Percentiles rank a stretch among this genome's conserved stretches.
These are phyloP conservation scores for Triticum urartu DNA, from an alignment of 176 grass and related monocot species.

Conservation along the genomic window DNA sequence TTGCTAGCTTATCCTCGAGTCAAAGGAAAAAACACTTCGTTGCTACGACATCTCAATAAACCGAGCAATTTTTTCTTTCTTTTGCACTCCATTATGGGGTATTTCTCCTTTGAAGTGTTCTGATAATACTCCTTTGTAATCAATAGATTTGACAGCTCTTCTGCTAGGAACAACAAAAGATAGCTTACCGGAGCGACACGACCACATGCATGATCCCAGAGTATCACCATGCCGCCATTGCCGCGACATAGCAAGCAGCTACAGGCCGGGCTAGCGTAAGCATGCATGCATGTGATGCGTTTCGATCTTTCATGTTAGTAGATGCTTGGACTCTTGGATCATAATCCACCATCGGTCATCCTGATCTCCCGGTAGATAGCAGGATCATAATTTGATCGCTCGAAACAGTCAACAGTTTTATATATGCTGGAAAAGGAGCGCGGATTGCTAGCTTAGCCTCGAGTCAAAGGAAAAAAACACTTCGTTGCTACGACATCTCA, in stretches of 20 bases:
- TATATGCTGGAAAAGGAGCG: background rate
- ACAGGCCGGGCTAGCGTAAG: background rate
- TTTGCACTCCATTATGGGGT: too few relatives aligned
- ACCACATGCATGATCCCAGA: too few relatives aligned
- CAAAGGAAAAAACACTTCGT: background rate
- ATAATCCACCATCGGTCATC: too few relatives aligned
- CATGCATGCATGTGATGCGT: background rate
- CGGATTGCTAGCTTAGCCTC: background rate
- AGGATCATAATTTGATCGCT: background rate
- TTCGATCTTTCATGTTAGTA: background rate
- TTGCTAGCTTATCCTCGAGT: background rate
- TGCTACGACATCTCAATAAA: too few relatives aligned
- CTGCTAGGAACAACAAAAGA: too few relatives aligned
- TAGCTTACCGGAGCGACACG: too few relatives aligned
- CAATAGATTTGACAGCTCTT: too few relatives aligned
- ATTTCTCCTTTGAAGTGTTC: too few relatives aligned
- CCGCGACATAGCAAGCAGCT: too few relatives aligned
- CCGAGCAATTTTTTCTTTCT: too few relatives aligned
- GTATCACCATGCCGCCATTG: too few relatives aligned
- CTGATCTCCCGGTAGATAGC: background rate
- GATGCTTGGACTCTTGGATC: background rate
- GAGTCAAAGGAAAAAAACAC: background rate
- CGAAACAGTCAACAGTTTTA: background rate
- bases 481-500: background rate
- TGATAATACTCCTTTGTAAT: too few relatives aligned